A percentile compares a stretch with the other conserved stretches of the same genome.
Conservation (phyloP, 495 filamentous ascomycete genomes). For the Tuber microsphaerosporum region DNA sequence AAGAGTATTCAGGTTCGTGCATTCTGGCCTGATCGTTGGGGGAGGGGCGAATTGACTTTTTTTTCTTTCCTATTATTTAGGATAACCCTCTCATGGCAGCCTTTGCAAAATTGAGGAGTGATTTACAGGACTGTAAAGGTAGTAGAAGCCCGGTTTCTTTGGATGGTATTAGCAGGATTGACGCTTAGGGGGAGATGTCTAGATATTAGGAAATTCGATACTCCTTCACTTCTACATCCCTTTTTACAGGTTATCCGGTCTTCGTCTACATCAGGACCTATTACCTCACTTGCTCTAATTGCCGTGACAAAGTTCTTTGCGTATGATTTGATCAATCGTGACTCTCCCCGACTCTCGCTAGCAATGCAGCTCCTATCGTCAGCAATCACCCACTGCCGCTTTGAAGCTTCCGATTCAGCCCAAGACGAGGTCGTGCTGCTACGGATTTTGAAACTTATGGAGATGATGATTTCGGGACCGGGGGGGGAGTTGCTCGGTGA, state of each 20-base stretch:
- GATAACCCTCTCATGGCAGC: constrained; percentile 96
- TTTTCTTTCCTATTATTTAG: constrained; percentile 21
- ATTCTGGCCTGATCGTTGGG: background rate
- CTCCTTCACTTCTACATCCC: constrained; percentile 80
- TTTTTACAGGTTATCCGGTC: constrained; percentile 97
- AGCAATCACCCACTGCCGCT: constrained; percentile 94
- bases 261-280: constrained; percentile 89
- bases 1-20: constrained; percentile 71
- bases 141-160: constrained; percentile 11
- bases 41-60: constrained; percentile 11
- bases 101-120: constrained; percentile 80
- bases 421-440: constrained; percentile 92
- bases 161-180: constrained; percentile 15
- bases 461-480: constrained; percentile 88
- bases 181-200: constrained; percentile 12
- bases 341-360: constrained; percentile 74
- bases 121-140: constrained; percentile 86
- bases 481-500: constrained; percentile 87
- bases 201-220: constrained; percentile 87
- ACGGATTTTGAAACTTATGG: constrained; percentile 93
- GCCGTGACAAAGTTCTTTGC: constrained; percentile 97
- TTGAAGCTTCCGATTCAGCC: constrained; percentile 89
- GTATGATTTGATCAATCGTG: constrained; percentile 77
- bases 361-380: constrained; percentile 93
- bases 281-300: constrained; percentile 86